A percentile compares a stretch with the other conserved stretches of the same genome.
Conservation (phyloP, 2,329 filamentous ascomycete species). For the Botrytis byssoidea region DNA sequence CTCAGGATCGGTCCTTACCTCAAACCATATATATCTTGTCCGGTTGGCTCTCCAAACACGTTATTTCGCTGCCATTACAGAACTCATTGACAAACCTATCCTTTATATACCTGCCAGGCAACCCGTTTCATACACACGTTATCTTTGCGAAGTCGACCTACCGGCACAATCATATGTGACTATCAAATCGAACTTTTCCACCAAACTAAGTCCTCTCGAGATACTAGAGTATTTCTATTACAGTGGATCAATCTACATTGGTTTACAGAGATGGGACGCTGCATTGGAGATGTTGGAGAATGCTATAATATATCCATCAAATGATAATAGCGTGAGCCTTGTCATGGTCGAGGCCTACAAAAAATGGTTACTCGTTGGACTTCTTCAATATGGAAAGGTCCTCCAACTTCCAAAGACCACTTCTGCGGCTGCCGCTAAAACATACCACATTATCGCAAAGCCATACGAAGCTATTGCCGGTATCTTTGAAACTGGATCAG, state of each 20-base stretch:
- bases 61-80: slow-evolving; percentile 54
- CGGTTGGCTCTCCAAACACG: slow-evolving; percentile 56
- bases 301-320: slow-evolving; percentile 65
- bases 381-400: slow-evolving; percentile 66
- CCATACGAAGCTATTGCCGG: slow-evolving; percentile 70
- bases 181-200: slow-evolving; percentile 55
- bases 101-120: slow-evolving; percentile 59
- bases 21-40: slow-evolving; percentile 57
- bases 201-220: slow-evolving; percentile 49
- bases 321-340: slow-evolving; percentile 63
- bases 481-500: slow-evolving; percentile 62
- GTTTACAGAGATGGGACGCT: slow-evolving; percentile 58
- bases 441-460: slow-evolving; percentile 58
- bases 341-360: slow-evolving; percentile 89
- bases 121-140: slow-evolving; percentile 37
- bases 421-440: slow-evolving; percentile 51
- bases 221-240: slow-evolving; percentile 68
- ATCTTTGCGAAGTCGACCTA: slow-evolving; percentile 48
- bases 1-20: slow-evolving; percentile 63
- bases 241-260: slow-evolving; percentile 64
- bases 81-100: slow-evolving; percentile 63
- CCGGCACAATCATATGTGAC: slow-evolving; percentile 59
- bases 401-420: slow-evolving; percentile 56
- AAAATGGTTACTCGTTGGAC: slow-evolving; percentile 78
- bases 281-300: slow-evolving; percentile 62